Evolutionary conservation across 2,329 filamentous ascomycete species (phyloP).

Genomic region (Arthrobotrys conoides): DNA sequence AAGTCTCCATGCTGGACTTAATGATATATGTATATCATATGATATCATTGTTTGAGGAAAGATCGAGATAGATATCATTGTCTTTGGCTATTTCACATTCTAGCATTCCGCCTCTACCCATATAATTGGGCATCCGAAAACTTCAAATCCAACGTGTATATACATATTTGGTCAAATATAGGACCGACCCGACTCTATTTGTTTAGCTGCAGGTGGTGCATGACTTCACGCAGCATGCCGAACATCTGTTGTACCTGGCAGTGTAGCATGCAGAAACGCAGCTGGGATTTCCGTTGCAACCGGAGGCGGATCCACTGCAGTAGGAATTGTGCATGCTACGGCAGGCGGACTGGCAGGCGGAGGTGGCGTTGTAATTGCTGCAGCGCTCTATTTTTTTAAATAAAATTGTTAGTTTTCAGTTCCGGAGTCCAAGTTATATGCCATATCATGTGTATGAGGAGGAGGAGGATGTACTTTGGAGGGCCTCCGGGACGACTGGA

Average conservation of each 20-base stretch:
- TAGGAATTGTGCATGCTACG: neutral
- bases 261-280: neutral
- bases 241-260: constrained; percentile 6
- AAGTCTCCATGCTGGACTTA: too few relatives aligned
- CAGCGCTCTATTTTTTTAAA: constrained; percentile 3
- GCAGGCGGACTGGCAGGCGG: neutral
- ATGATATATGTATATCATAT: too few relatives aligned
- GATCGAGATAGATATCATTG: too few relatives aligned
- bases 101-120: too few relatives aligned
- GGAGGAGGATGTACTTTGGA: neutral
- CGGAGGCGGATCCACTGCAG: neutral
- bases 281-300: neutral
- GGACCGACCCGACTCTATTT: too few relatives aligned
- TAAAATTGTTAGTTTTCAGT: neutral
- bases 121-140: too few relatives aligned
- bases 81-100: too few relatives aligned
- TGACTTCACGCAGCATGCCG: neutral
- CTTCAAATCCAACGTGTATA: too few relatives aligned
- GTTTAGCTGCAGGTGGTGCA: too few relatives aligned
- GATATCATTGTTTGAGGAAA: too few relatives aligned
- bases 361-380: neutral
- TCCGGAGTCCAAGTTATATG: neutral
- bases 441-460: neutral
- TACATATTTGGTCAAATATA: too few relatives aligned
- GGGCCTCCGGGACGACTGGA: neutral